phyloP scores from a whole-genome alignment of 2,329 filamentous ascomycete species.

The Microsporum audouinii region DNA sequence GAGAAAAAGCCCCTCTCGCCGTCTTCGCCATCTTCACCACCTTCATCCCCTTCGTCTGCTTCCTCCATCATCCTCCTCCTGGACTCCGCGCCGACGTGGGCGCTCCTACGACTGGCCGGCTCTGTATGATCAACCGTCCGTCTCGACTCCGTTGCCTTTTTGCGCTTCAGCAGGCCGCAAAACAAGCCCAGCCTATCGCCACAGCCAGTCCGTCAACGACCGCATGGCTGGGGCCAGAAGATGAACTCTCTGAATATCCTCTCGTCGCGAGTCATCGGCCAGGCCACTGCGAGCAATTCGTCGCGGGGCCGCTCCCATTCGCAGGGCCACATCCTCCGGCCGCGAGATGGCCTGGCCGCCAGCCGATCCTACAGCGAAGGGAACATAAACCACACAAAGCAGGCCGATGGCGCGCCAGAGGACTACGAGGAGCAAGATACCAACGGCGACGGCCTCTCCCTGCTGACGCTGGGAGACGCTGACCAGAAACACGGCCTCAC shows the following conservation, averaged over 20 bases:
- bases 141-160: no score
- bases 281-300: conserved; percentile 37
- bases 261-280: conserved; percentile 65
- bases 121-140: no score
- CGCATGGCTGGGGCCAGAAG: conserved; percentile 44
- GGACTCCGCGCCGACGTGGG: no score
- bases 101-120: no score
- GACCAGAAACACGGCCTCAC: conserved; percentile 52
- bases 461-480: conserved; percentile 27
- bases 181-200: neutral
- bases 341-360: conserved; percentile 26
- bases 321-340: conserved; percentile 34
- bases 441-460: conserved; percentile 35
- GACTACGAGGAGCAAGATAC: conserved; percentile 20
- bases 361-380: conserved; percentile 35
- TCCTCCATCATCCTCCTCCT: no score
- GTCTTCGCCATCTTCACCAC: no score
- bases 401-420: conserved; percentile 17
- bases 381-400: conserved; percentile 25
- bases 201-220: neutral
- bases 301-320: conserved; percentile 45
- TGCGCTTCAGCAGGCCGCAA: neutral
- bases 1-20: no score
- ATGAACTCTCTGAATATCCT: conserved; percentile 98
- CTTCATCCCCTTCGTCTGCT: no score